These are phyloP conservation scores for Echinosophora koreensis DNA, from an alignment of 306 rosid genomes.

Conservation along the genomic window DNA sequence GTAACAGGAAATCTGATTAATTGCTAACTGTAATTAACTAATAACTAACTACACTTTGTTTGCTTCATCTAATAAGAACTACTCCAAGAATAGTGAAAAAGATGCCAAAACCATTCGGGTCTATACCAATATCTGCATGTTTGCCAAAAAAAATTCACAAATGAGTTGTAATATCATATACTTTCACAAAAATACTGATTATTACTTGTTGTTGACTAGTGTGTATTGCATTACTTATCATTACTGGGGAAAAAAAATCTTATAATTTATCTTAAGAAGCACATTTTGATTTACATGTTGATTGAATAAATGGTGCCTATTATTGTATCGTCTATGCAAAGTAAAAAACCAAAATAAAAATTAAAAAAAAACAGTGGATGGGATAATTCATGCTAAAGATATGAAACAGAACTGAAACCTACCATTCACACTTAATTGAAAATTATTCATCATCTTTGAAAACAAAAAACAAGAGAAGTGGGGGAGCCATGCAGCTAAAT, in stretches of 20 bases:
- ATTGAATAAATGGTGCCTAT: not conserved
- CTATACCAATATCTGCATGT: conserved; percentile 83
- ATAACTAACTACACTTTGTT: no score
- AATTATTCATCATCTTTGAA: not conserved
- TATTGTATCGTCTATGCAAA: not conserved
- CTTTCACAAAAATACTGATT: not conserved
- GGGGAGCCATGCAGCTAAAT: not conserved
- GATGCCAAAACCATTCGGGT: conserved; percentile 87
- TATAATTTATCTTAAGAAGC: not conserved
- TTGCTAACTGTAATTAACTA: no score
- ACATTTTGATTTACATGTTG: not conserved
- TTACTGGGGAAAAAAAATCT: not conserved
- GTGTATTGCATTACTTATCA: not conserved
- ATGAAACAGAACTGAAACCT: conserved; percentile 31
- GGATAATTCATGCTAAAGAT: not conserved
- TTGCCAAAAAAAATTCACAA: no score
- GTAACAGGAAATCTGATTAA: no score
- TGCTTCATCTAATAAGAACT: no score
- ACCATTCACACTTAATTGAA: not conserved
- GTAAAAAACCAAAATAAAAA: no score
- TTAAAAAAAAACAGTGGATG: not conserved
- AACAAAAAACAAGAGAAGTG: no score
- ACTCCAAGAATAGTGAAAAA: conserved; percentile 80
- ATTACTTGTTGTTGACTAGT: not conserved
- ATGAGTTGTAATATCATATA: not conserved